Evolutionary conservation across 1,284 basidiomycete genomes (phyloP).

Genomic region (Papiliotrema fonsecae): DNA sequence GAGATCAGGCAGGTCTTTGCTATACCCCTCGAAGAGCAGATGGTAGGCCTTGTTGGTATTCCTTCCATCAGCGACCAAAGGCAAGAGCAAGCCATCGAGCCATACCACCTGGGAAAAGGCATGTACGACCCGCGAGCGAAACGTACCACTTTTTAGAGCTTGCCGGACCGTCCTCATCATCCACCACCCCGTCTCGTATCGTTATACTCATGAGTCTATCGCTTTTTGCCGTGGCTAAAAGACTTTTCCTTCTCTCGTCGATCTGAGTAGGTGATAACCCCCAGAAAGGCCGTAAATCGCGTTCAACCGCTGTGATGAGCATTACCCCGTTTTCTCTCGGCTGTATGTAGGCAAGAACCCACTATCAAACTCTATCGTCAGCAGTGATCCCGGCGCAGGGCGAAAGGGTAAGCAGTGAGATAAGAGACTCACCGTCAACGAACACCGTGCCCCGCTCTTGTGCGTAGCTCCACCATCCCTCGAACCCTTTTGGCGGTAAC

Average conservation of each 20-base stretch:
- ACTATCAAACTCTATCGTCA: slow-evolving; percentile 6
- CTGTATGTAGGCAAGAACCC: too few relatives aligned
- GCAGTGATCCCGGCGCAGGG: not conserved
- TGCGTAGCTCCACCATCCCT: slow-evolving; percentile 37
- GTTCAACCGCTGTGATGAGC: slow-evolving; percentile 1
- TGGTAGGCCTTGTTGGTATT: not conserved
- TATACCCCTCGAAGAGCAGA: not conserved
- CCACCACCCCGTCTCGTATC: not conserved
- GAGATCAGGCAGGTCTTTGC: slow-evolving; percentile 2
- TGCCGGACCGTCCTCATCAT: not conserved
- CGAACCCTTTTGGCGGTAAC: slow-evolving; percentile 50
- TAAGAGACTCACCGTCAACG: slow-evolving; percentile 42
- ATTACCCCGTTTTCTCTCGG: too few relatives aligned
- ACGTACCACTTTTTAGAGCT: not conserved
- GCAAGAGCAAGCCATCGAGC: not conserved
- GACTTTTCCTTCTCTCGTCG: not conserved
- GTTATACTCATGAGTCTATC: not conserved
- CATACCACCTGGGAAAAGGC: not conserved
- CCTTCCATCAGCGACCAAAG: not conserved
- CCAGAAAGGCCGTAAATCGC: slow-evolving; percentile 4
- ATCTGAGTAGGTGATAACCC: slow-evolving; percentile 4
- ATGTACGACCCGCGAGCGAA: not conserved
- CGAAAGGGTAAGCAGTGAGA: too few relatives aligned
- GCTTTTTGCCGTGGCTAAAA: not conserved
- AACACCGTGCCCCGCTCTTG: slow-evolving; percentile 43